Evolutionary conservation across 2,329 filamentous ascomycete species (phyloP).

Genomic region (Drechmeria coniospora): DNA sequence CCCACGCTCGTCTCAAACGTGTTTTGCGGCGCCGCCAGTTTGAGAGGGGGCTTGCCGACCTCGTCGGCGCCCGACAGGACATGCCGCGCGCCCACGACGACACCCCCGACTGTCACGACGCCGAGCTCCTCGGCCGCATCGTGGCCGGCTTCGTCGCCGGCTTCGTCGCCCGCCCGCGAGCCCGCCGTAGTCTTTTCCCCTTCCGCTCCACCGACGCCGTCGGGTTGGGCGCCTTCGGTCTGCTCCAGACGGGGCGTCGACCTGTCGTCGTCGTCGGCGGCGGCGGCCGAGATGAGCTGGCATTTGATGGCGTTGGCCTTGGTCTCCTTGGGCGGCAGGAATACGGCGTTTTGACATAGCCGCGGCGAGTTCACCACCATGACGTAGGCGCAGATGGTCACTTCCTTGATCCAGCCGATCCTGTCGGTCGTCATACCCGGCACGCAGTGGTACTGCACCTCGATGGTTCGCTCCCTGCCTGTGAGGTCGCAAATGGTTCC

Average conservation of each 20-base stretch:
- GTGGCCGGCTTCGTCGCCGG: conserved; percentile 4
- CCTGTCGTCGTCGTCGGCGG: conserved; percentile 31
- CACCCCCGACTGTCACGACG: conserved; percentile 33
- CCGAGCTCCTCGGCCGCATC: conserved; percentile 17
- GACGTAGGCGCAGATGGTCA: conserved; percentile 78
- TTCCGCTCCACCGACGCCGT: conserved; percentile 7
- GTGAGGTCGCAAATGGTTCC: conserved; percentile 82
- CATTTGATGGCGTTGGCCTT: conserved; percentile 65
- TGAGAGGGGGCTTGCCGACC: conserved; percentile 29
- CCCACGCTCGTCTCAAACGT: conserved; percentile 17
- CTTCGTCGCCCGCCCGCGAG: background rate
- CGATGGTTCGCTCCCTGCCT: conserved; percentile 63
- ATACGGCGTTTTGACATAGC: conserved; percentile 75
- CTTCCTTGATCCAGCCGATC: conserved; percentile 87
- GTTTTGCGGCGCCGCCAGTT: conserved; percentile 28
- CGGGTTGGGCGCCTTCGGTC: conserved; percentile 18
- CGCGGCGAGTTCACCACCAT: conserved; percentile 87
- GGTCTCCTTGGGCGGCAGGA: conserved; percentile 65
- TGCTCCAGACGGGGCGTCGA: conserved; percentile 23
- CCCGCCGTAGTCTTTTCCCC: background rate
- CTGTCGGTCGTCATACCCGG: conserved; percentile 56
- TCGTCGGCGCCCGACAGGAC: conserved; percentile 30
- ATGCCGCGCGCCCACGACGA: conserved; percentile 35
- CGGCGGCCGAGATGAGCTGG: conserved; percentile 54
- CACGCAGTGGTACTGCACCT: conserved; percentile 69